Conservation (phyloP, 176 grass and related monocot genomes). For the Typha latifolia region DNA sequence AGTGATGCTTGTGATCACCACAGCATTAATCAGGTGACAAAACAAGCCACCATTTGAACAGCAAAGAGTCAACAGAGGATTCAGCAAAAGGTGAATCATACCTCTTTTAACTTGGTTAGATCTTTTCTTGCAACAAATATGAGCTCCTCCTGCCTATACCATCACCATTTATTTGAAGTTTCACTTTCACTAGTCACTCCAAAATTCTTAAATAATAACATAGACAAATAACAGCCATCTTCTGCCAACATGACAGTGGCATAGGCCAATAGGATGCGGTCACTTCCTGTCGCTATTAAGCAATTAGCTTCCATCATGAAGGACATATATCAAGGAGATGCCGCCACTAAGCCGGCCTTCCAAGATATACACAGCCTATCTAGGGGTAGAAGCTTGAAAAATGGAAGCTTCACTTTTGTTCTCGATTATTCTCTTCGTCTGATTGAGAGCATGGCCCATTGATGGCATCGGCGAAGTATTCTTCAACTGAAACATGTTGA, state of each 20-base stretch:
- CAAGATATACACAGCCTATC: constrained; percentile 4
- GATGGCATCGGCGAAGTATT: constrained; percentile 76
- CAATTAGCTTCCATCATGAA: not conserved
- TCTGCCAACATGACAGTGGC: not conserved
- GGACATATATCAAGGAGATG: not conserved
- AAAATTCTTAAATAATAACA: constrained; percentile 47
- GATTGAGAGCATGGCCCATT: constrained; percentile 54
- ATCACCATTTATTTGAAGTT: not conserved
- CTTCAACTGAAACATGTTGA: constrained; percentile 50
- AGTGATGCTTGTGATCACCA: no score
- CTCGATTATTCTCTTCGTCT: constrained; percentile 72
- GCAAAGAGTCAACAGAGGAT: no score
- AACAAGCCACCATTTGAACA: no score
- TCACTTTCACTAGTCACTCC: constrained; percentile 20
- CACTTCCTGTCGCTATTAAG: constrained; percentile 2
- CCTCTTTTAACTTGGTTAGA: not conserved
- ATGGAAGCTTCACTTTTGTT: constrained; percentile 13
- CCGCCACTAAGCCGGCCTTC: not conserved
- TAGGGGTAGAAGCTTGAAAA: constrained; percentile 14
- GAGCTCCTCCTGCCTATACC: not conserved
- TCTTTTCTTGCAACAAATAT: not conserved
- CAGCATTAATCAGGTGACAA: no score
- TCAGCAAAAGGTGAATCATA: not conserved
- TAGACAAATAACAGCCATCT: constrained; percentile 12
- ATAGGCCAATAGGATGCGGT: constrained; percentile 10